A percentile compares a stretch with the other conserved stretches of the same genome.
These are phyloP conservation scores for Populus simonii DNA, from an alignment of 345 rosid genomes.

Conservation along the genomic window DNA sequence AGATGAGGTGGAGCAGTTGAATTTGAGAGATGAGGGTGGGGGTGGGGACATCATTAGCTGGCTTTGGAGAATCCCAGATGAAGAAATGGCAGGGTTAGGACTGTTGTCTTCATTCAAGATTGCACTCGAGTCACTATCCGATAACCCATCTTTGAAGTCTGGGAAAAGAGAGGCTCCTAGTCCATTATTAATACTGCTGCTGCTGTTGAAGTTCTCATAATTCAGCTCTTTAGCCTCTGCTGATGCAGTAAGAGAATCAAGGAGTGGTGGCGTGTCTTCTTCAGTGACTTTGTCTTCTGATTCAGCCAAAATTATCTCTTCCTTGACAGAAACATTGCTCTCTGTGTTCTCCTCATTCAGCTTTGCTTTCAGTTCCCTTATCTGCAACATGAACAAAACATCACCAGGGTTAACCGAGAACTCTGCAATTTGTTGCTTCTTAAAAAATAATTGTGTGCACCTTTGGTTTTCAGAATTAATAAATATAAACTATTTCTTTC, in stretches of 20 bases:
- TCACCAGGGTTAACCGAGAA: neutral
- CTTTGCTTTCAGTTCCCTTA: slow-evolving; percentile 68
- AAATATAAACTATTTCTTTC: neutral
- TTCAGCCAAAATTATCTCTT: slow-evolving; percentile 48
- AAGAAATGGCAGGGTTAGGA: slow-evolving; percentile 51
- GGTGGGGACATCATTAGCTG: slow-evolving; percentile 35
- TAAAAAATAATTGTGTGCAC: neutral
- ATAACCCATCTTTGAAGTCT: slow-evolving; percentile 65
- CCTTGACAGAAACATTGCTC: slow-evolving; percentile 62
- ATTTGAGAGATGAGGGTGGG: slow-evolving; percentile 10
- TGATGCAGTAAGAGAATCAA: slow-evolving; percentile 29
- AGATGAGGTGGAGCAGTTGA: slow-evolving; percentile 17
- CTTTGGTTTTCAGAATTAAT: neutral
- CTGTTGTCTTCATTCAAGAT: slow-evolving; percentile 73
- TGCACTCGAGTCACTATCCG: slow-evolving; percentile 90
- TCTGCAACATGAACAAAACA: slow-evolving; percentile 36
- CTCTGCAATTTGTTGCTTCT: neutral
- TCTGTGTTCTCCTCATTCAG: slow-evolving; percentile 52
- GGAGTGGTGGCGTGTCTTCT: slow-evolving; percentile 20
- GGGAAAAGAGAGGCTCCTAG: slow-evolving; percentile 38
- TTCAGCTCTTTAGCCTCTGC: slow-evolving; percentile 30
- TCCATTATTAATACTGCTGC: slow-evolving; percentile 6
- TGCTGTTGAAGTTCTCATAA: slow-evolving; percentile 41
- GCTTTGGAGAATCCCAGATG: slow-evolving; percentile 33
- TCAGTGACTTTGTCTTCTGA: slow-evolving; percentile 24